phyloP scores from a whole-genome alignment of 768 basidiomycete genomes.

The Mrakia frigida region DNA sequence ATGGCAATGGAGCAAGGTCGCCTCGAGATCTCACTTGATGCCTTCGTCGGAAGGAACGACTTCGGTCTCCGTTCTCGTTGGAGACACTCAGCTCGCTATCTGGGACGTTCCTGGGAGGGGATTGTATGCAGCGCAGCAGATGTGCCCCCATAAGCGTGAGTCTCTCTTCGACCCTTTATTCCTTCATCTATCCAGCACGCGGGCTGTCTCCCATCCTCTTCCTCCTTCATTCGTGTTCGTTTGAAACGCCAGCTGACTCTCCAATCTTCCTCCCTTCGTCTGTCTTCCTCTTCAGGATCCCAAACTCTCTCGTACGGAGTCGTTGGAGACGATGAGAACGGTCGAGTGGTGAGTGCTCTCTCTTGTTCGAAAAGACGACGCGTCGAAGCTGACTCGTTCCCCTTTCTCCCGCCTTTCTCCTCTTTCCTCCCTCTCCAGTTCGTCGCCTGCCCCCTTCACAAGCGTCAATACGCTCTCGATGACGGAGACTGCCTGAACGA shows the following conservation, averaged over 20 bases:
- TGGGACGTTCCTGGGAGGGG: conserved; percentile 59
- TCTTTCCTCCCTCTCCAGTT: conserved; percentile 23
- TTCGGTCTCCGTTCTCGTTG: conserved; percentile 34
- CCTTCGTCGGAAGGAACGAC: conserved; percentile 52
- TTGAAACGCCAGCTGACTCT: no score
- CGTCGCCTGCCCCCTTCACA: conserved; percentile 57
- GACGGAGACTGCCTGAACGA: conserved; percentile 60
- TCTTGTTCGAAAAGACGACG: background rate
- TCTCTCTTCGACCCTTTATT: background rate
- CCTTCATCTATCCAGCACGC: no score
- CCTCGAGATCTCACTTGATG: conserved; percentile 51
- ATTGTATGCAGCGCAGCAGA: conserved; percentile 65
- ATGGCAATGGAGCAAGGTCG: conserved; percentile 59
- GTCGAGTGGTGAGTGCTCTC: conserved; percentile 49
- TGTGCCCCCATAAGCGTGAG: conserved; percentile 45
- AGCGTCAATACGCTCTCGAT: conserved; percentile 58
- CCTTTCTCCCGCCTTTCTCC: background rate
- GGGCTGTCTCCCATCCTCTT: no score
- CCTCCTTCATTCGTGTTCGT: no score
- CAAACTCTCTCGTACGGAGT: conserved; percentile 65
- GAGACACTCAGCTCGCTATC: conserved; percentile 58
- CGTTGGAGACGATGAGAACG: conserved; percentile 59
- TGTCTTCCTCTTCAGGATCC: conserved; percentile 43
- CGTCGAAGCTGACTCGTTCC: background rate
- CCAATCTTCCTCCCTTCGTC: no score